Base-by-base conservation (phyloP, 192 early-diverging fungal genomes). In the Linnemannia zychae region DNA sequence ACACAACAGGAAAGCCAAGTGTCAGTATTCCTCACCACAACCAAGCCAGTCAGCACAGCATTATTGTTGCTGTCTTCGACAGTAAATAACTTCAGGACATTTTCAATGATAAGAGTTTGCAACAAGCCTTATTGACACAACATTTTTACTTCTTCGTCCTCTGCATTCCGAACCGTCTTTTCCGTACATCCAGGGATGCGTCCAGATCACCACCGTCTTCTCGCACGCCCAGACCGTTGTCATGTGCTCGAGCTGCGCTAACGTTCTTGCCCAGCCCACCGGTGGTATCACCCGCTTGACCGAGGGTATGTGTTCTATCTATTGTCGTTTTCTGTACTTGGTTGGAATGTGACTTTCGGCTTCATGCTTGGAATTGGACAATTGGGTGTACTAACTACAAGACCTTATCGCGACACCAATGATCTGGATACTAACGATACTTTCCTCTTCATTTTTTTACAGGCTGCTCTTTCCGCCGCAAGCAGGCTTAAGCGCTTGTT, bases 161-260 rank as follows among this genome's bases (percentile, higher is more conserved):
- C 31, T 18, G 44, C 63, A 28, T 17, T 33, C 28, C 60, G 16
- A 46, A 47, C 67, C n/a, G 34, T 63, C 3, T 20, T 36, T 67
- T 72, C 38, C 47, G 3, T 47, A 67, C 37, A 33, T 65, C 40
- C 72, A 84, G 95, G 95, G 95, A 71, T 99, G 98, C 94, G 94
- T 96, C 89, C 93, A 95, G 89, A 98, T 99, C 91, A 99, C 97
- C 91, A 98, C 97, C 87, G 97, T 99, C 87, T 99, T 99, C 95
- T 95, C 94, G 91, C 98, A 99, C 91, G 97, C 98, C 88, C 98
- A 99, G 91, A 97, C 97, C 81, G 98, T 99, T 71, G 98, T 99
- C 74, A 88, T 98, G 75, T 99, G 98, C 94, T 90, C 93, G 78
- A 94, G 95, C 78, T 99, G 98, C 93, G 93, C 95, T 81, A 97